These are phyloP conservation scores for Acanthamoeba healyi DNA, from an alignment of 208 protist genomes.

Conservation along the genomic window DNA sequence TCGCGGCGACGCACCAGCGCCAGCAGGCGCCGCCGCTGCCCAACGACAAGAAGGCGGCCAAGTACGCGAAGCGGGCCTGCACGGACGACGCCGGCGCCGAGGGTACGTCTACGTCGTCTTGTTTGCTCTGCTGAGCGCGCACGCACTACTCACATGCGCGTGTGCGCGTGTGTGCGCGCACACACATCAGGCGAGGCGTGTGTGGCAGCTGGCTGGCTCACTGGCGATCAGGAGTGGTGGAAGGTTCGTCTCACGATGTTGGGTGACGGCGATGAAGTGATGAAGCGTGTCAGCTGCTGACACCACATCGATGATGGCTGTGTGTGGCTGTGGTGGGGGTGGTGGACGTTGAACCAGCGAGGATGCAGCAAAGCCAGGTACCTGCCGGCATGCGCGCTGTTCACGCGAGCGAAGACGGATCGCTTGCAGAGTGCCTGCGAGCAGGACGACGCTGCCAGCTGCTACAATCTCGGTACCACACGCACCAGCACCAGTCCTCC, in stretches of 20 bases:
- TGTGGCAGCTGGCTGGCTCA: neutral
- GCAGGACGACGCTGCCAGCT: neutral
- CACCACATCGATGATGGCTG: neutral
- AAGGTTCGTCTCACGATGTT: neutral
- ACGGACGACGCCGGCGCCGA: neutral
- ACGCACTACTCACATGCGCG: neutral
- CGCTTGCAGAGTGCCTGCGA: neutral
- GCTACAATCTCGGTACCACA: neutral
- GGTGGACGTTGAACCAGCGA: neutral
- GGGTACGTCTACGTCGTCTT: no score
- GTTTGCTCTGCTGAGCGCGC: no score
- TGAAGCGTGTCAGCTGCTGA: no score
- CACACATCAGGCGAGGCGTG: neutral
- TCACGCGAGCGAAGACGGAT: neutral
- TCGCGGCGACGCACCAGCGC: neutral
- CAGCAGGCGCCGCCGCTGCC: neutral
- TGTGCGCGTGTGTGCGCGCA: neutral
- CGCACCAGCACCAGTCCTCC: neutral
- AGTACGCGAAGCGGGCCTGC: neutral
- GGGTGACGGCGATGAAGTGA: no score
- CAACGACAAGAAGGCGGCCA: neutral
- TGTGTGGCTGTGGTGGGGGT: neutral
- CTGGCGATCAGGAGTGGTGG: neutral
- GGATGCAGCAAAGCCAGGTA: conserved; percentile 27
- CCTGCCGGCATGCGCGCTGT: conserved; percentile 15